Evolutionary conservation across 1,284 basidiomycete genomes (phyloP), one percentile per base, ranked within the genome.

Genomic region (Peniophora sp.): DNA sequence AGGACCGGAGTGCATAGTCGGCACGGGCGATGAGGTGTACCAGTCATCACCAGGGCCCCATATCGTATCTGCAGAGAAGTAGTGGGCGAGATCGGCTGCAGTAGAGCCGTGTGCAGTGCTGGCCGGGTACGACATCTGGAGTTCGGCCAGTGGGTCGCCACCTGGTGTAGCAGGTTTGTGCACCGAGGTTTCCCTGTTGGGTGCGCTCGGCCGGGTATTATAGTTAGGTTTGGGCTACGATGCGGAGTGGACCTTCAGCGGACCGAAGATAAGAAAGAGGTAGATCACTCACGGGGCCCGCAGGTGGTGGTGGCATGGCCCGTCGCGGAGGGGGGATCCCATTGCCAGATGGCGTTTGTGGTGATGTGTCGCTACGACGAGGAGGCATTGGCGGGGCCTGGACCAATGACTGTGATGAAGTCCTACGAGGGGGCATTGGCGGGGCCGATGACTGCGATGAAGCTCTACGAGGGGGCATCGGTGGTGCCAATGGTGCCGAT

Each of bases 81-180:
- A 76, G 45, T 65, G 59, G 12, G 70, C 73, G 6, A 78, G 63
- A 56, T 76, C 75, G 44, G 60, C 57, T 0, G 65, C 69, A 11
- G 57, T 52, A 14, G 62, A 68, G 23, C 62, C 67, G 34, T 67
- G 57, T 23, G 54, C 56, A 2, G 60, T 55, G 3, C 60, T 58
- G 2, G 65, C 62, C 12, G 69, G 69, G 49, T 66, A 66, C 1
- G 68, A 68, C 48, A 60, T 64, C 5, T 55, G 53, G 18, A 63
- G 57, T 8, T 53, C 48, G 6, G n/a, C 15, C 5, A 20, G 15
- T 20, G 37, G 37, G 18, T 41, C 37, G 15, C 8, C 37, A 20
- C 37, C 18, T 20, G 37, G 18, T 17, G 37, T 15, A n/a, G 37
- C 8, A 20, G 8, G n/a, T n/a, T n/a, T 15, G 5, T n/a, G n/a